Evolutionary conservation across 2,329 filamentous ascomycete genomes (phyloP), one percentile per base, ranked within the genome.

Genomic region (Emmonsiellopsis sp.): DNA sequence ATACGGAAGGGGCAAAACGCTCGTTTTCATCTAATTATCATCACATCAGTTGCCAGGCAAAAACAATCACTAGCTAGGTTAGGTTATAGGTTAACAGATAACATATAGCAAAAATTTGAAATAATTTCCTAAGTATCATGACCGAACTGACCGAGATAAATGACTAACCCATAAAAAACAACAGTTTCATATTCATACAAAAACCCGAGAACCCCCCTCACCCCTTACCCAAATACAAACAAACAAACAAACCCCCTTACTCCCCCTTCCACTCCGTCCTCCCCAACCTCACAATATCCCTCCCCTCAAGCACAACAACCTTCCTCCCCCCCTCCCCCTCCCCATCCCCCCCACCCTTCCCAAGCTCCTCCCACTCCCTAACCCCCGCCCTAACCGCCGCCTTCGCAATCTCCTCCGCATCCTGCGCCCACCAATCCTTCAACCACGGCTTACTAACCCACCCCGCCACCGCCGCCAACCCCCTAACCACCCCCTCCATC

Each of bases 361-460:
- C 20, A 2, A 26, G 20, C 3, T 26, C 31, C 15, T 70, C 64
- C 32, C 73, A 58, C 5, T 68, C 70, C 59, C 69, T 73, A 15
- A 73, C 54, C 0, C 70, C 66, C 16, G 68, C 65, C 52, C 62
- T 69, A 7, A 71, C 65, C 10, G 65, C 65, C 8, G 68, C 65
- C 44, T 75, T 73, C 69, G 67, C 76, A 52, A 74, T 52, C 26
- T 54, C 57, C 16, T 43, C 32, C 13, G 55, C 53, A 56, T 93
- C 87, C 72, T 93, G 87, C 1, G 82, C 87, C 69, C 87, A 78
- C 6, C 67, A 71, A 64, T 95, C 83, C 71, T 83, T 82, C 57
- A 83, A 61, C 47, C 62, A 57, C 6, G 74, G 76, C 54, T 72
- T 65, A 47, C 75, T 75, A 2, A 89, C 34, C 55, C 68, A 71